These are phyloP conservation scores for Sporothrix pseudoabietina DNA, from an alignment of 2,329 filamentous ascomycete genomes.

Conservation along the genomic window DNA sequence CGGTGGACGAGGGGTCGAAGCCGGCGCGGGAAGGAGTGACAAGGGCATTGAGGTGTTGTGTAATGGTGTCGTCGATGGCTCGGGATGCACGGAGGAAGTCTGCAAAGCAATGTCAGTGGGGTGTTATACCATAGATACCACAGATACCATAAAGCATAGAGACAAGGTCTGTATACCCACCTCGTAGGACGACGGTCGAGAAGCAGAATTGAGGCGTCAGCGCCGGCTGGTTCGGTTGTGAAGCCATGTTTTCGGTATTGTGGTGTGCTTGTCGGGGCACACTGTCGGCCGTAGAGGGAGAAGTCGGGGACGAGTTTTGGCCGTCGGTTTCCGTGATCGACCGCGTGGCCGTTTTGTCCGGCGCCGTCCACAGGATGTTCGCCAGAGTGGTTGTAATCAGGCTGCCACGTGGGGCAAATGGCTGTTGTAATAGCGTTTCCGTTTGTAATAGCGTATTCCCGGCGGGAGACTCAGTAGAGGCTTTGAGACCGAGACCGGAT, in stretches of 20 bases:
- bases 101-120: conserved; percentile 44
- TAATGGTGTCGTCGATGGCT: conserved; percentile 89
- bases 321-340: neutral
- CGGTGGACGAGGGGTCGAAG: conserved; percentile 81
- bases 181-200: conserved; percentile 67
- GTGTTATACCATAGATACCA: neutral
- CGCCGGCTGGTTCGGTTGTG: conserved; percentile 44
- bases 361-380: conserved; percentile 32
- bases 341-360: conserved; percentile 23
- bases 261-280: neutral
- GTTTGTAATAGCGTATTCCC: neutral
- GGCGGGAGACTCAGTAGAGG: too few relatives aligned
- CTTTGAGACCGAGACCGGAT: too few relatives aligned
- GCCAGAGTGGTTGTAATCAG: conserved; percentile 26
- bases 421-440: too few relatives aligned
- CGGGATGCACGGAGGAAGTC: conserved; percentile 91
- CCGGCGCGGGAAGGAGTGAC: conserved; percentile 69
- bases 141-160: neutral
- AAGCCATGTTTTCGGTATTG: conserved; percentile 36
- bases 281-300: neutral
- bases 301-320: neutral
- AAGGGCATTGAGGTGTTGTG: conserved; percentile 88
- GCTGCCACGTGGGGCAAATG: neutral
- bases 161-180: conserved; percentile 47
- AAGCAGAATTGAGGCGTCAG: conserved; percentile 79